phyloP scores from a whole-genome alignment of 148 eudicot species.

The Rhododendron simsii region DNA sequence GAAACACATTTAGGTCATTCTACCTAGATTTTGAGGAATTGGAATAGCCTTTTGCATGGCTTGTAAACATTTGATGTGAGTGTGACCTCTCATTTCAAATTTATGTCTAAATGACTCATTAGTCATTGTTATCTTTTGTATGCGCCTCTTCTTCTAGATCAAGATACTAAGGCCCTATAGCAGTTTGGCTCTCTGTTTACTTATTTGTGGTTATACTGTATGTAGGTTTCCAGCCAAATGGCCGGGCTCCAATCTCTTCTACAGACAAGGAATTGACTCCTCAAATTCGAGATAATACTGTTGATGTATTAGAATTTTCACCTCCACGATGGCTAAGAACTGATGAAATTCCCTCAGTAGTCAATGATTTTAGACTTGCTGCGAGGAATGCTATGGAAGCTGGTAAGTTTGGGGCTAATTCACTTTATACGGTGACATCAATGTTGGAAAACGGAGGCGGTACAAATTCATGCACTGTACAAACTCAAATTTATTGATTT shows the following conservation, averaged over 20 bases:
- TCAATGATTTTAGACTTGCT: background rate
- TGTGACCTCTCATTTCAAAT: background rate
- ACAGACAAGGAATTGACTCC: conserved; percentile 1
- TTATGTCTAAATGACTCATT: background rate
- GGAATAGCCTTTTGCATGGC: background rate
- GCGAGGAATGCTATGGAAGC: conserved; percentile 8
- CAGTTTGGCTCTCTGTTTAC: background rate
- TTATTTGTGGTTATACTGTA: background rate
- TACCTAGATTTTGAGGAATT: background rate
- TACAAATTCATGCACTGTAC: too few species aligned
- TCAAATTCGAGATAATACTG: background rate
- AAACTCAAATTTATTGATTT: too few species aligned
- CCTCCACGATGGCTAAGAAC: background rate
- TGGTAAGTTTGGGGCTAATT: background rate
- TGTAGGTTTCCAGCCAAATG: background rate
- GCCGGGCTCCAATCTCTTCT: conserved; percentile 5
- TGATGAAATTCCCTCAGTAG: background rate
- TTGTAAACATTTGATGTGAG: background rate
- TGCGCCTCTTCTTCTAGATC: background rate
- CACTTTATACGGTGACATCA: background rate
- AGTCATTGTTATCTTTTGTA: background rate
- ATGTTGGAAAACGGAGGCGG: too few species aligned
- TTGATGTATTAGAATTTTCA: background rate
- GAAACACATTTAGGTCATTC: background rate
- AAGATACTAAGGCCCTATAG: background rate